Percentiles rank a stretch among this genome's conserved stretches.
phyloP scores from a whole-genome alignment of 164 flowering plant species.

The Vitis riparia region DNA sequence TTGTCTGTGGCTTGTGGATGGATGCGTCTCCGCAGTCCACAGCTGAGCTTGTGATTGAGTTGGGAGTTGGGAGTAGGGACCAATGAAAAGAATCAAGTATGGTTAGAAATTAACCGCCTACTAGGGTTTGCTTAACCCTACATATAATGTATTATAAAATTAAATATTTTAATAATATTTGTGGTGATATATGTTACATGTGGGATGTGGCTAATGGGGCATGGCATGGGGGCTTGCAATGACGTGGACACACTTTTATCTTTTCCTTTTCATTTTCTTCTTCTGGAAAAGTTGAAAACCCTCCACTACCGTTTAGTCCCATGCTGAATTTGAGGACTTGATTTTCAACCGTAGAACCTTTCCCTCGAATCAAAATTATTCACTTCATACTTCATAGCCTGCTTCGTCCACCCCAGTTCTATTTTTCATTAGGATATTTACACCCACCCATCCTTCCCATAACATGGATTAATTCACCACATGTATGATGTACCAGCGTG shows the following conservation, averaged over 20 bases:
- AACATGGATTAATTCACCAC: no score
- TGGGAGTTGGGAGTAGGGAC: neutral
- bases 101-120: slow-evolving; percentile 17
- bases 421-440: no score
- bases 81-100: neutral
- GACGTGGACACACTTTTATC: slow-evolving; percentile 5
- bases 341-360: no score
- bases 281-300: neutral
- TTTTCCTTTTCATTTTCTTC: neutral
- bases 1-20: neutral
- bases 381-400: no score
- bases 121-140: slow-evolving; percentile 16
- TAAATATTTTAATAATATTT: neutral
- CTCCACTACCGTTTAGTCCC: neutral
- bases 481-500: no score
- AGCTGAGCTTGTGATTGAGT: neutral
- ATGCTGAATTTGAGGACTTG: neutral
- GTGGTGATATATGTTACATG: neutral
- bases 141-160: neutral
- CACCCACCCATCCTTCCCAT: no score
- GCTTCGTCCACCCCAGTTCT: no score
- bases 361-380: neutral
- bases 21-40: no score
- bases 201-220: slow-evolving; percentile 1
- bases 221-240: neutral